Base-by-base conservation (phyloP, 2,329 filamentous ascomycete genomes). In the Colletotrichum falcatum region DNA sequence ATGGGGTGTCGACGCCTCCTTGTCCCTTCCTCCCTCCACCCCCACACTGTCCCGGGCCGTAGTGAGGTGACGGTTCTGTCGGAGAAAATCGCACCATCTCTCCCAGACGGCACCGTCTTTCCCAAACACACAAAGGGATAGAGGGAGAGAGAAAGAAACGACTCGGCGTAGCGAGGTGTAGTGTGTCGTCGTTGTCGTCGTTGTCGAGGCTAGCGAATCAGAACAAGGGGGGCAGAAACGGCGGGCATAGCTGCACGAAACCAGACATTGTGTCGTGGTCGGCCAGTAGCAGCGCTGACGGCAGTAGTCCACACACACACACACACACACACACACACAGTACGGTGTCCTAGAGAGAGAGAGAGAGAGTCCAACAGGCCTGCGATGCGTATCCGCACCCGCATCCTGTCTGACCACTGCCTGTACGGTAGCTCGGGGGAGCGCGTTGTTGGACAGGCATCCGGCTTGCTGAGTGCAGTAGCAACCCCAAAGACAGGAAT, bases 191-290 rank as follows among this genome's bases (percentile, higher is more conserved):
- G 20, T 44, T 3, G 42, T 42, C 39, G 42, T 18, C 39, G 39
- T 35, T 11, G 28, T 65, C 54, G 33, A 51, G 42, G 28, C 37
- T 64, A 37, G 61, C 28, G 33, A 20, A 9, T 23, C 61, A 48
- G 48, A 62, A 66, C 61, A 59, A 69, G 46, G 54, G 37, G 14
- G 14, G 2, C 4, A 6, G 28, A 64, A 30, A 65, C 44, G 5
- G 61, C 46, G 49, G 35, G 14, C 67, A 42, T n/a, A 35, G 37
- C 49, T 70, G 66, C 66, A 61, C 55, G 61, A 61, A 66, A 56
- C 55, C 62, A 62, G 65, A 49, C 59, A 67, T 67, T 63, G 44
- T 65, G 54, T 65, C 44, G 62, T 65, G 28, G 54, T 37, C 28
- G 39, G 33, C 39, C 42, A 48, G 26, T 9, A n/a, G n/a, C n/a